A percentile compares a stretch with the other conserved stretches of the same genome.
Conservation (phyloP, 345 rosid genomes). For the Zanthoxylum bungeanum region DNA sequence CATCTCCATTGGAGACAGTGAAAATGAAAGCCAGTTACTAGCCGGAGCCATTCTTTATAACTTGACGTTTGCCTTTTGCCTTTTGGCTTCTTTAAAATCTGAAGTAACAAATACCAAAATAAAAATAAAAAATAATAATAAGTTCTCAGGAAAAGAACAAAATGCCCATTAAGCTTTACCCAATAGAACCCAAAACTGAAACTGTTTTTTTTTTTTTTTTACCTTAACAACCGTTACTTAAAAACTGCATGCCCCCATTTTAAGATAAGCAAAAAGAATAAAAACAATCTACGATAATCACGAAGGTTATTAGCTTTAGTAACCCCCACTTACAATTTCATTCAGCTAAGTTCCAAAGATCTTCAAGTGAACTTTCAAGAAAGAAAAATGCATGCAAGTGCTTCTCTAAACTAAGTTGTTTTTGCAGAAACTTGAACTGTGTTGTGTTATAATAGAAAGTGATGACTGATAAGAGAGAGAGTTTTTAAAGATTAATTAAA, state of each 20-base stretch:
- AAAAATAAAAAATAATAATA: slow-evolving; percentile 8
- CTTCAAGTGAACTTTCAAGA: background rate
- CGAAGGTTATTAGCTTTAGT: slow-evolving; percentile 18
- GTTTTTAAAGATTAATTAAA: no score
- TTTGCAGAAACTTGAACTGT: no score
- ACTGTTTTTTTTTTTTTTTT: no score
- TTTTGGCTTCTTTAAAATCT: background rate
- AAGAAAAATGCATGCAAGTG: slow-evolving; percentile 31
- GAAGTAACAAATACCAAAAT: background rate
- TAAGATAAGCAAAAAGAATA: no score
- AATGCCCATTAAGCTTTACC: background rate
- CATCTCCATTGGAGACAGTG: slow-evolving; percentile 93
- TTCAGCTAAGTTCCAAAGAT: background rate
- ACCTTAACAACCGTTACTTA: slow-evolving; percentile 32
- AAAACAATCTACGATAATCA: slow-evolving; percentile 14
- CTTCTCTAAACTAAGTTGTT: background rate
- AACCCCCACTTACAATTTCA: no score
- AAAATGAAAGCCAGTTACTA: slow-evolving; percentile 91
- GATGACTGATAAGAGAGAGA: slow-evolving; percentile 33
- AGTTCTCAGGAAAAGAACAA: slow-evolving; percentile 24
- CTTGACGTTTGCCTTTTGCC: background rate
- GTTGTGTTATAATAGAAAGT: slow-evolving; percentile 22
- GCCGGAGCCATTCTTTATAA: slow-evolving; percentile 51
- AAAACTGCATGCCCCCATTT: slow-evolving; percentile 14
- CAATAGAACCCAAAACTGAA: slow-evolving; percentile 9